Evolutionary conservation across 495 filamentous ascomycete species (phyloP), one percentile per base, ranked within the genome.

Genomic region (Viridothelium virens): DNA sequence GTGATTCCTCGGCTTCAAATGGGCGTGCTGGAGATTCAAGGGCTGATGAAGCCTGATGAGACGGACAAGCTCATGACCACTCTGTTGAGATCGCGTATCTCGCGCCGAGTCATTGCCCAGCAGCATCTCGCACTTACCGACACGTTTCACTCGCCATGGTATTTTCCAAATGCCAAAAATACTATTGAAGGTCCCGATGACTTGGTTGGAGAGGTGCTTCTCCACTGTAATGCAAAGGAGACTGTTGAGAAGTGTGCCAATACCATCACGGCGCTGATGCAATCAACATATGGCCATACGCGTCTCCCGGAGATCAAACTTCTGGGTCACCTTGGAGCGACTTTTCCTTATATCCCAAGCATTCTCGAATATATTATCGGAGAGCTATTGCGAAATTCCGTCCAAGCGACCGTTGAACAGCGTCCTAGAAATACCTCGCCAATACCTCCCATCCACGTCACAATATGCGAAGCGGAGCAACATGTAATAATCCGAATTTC

Each of bases 361-460:
- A 95, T 97, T 74, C 81, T 99, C 62, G 91, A 99, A 77, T 99
- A 97, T 73, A 97, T 97, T 71, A 84, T 97, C 65, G 92, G 94
- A 44, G 94, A 99, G 76, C 86, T 99, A 11, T 82, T 99, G 18
- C 87, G 94, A 65, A 99, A 99, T 77, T 93, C 91, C 0, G 87
- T 99, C 34, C 92, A 97, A 75, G 93, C 91, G 33, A 87, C 92
- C 3, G 86, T 92, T 46, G 94, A 96, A 71, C 85, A 85, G 70
- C 82, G 84, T 38, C 71, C 76, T 6, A 71, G 77, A 34, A 73
- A 75, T 10, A 59, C 75, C 25, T 66, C 74, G 3, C 73, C 77
- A 0, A 87, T 89, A 6, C 90, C 91, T 0, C 91, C 92, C 3
- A 94, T 99, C 70, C 87, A 96, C 68, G 90, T 99, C 36, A 87